phyloP scores from a whole-genome alignment of 352 stramenopile genomes.

The Peronospora tabacina region DNA sequence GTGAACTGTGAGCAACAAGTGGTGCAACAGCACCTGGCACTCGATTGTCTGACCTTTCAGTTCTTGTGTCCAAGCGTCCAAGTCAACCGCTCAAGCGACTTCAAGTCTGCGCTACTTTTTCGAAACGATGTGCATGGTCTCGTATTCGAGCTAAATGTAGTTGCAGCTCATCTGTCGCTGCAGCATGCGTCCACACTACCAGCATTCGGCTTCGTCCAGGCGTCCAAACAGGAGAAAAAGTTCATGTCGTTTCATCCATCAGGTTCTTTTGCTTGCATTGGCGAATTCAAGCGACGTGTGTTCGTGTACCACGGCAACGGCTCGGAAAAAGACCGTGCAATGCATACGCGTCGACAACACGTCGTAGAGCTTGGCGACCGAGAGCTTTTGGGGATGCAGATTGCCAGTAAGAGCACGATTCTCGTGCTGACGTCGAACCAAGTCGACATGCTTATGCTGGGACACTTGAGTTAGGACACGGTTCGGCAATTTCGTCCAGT shows the following conservation, averaged over 20 bases:
- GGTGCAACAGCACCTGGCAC: slow-evolving; percentile 39
- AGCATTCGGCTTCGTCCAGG: slow-evolving; percentile 80
- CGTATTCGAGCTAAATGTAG: slow-evolving; percentile 42
- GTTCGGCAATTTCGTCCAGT: slow-evolving; percentile 14
- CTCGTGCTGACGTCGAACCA: slow-evolving; percentile 49
- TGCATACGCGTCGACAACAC: slow-evolving; percentile 55
- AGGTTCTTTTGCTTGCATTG: slow-evolving; percentile 55
- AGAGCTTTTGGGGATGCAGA: slow-evolving; percentile 51
- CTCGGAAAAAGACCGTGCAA: slow-evolving; percentile 22
- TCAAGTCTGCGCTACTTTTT: slow-evolving; percentile 51
- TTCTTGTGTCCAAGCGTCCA: slow-evolving; percentile 42
- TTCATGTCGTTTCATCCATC: slow-evolving; percentile 55
- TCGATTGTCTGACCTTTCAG: slow-evolving; percentile 65
- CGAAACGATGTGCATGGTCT: slow-evolving; percentile 76
- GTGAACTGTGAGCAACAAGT: slow-evolving; percentile 34
- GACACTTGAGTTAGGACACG: neutral
- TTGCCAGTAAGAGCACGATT: slow-evolving; percentile 36
- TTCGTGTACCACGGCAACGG: slow-evolving; percentile 58
- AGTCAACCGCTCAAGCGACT: slow-evolving; percentile 10
- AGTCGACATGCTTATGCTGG: slow-evolving; percentile 32
- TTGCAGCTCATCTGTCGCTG: slow-evolving; percentile 25
- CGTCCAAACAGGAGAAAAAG: slow-evolving; percentile 85
- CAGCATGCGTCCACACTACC: slow-evolving; percentile 49
- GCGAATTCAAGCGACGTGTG: slow-evolving; percentile 69
- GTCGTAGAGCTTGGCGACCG: slow-evolving; percentile 64